Evolutionary conservation across 305 asterid genomes (phyloP).

Genomic region (Solanum hybrid): DNA sequence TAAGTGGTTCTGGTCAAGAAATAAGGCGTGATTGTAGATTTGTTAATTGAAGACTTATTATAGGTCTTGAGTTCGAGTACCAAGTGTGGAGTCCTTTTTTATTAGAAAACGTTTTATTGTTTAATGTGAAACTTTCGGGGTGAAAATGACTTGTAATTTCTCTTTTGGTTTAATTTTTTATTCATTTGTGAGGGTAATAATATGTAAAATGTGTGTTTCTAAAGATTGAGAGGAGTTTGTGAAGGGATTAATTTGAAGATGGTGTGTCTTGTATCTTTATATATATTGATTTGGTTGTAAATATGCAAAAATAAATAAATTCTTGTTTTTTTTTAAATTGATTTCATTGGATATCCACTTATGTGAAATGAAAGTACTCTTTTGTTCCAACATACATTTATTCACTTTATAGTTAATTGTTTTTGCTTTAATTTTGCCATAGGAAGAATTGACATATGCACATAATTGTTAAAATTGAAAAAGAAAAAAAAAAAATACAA

Average conservation of each 20-base stretch:
- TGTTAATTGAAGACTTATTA: slow-evolving; percentile 1
- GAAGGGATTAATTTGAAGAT: neutral
- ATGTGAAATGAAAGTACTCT: neutral
- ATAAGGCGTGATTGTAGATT: slow-evolving; percentile 23
- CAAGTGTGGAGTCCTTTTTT: rapidly evolving
- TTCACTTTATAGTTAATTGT: neutral
- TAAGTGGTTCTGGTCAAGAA: slow-evolving; percentile 22
- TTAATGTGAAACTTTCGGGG: neutral
- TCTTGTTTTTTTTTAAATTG: neutral
- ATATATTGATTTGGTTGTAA: neutral
- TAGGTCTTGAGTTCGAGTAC: rapidly evolving
- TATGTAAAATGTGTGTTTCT: neutral
- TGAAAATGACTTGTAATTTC: neutral
- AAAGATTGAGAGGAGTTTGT: neutral
- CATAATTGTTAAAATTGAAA: neutral
- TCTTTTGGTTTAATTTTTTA: neutral
- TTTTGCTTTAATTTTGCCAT: neutral
- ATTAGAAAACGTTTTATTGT: too few relatives aligned
- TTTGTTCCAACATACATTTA: neutral
- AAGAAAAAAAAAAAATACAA: neutral
- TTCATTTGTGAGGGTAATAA: neutral
- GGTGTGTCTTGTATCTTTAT: neutral
- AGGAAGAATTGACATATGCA: neutral
- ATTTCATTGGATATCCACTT: neutral
- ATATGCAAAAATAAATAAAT: neutral